Evolutionary conservation across 352 stramenopile species (phyloP).

Genomic region (Aphanomyces stellatus): DNA sequence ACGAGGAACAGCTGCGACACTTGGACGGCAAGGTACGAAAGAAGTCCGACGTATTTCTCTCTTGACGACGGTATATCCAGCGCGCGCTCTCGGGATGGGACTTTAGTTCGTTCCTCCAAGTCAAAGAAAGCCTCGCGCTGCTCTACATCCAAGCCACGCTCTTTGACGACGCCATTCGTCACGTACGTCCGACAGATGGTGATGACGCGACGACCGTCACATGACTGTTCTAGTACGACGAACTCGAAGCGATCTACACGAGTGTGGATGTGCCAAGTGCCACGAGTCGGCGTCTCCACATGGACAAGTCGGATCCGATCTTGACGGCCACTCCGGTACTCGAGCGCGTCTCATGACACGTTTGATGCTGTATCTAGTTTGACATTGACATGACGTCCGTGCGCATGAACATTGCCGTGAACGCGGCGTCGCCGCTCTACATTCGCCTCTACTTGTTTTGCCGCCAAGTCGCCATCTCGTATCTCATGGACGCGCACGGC

Average conservation of each 20-base stretch:
- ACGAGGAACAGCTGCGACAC: slow-evolving; percentile 57
- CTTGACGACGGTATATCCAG: no score
- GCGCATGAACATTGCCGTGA: slow-evolving; percentile 43
- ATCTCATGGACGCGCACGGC: slow-evolving; percentile 56
- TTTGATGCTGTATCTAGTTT: slow-evolving; percentile 45
- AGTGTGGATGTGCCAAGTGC: slow-evolving; percentile 30
- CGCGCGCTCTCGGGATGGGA: slow-evolving; percentile 47
- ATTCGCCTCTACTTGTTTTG: slow-evolving; percentile 72
- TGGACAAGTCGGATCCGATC: slow-evolving; percentile 28
- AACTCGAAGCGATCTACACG: slow-evolving; percentile 68
- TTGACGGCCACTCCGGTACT: slow-evolving; percentile 59
- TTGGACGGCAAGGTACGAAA: slow-evolving; percentile 62
- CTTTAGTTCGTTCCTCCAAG: slow-evolving; percentile 68
- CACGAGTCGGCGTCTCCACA: slow-evolving; percentile 23
- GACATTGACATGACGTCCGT: slow-evolving; percentile 41
- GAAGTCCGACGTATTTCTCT: no score
- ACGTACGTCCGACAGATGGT: slow-evolving; percentile 41
- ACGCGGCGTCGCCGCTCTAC: slow-evolving; percentile 38
- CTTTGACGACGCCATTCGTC: slow-evolving; percentile 68
- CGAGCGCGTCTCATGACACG: no score
- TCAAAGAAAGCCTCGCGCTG: slow-evolving; percentile 66
- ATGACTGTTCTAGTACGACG: slow-evolving; percentile 27
- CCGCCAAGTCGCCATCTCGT: slow-evolving; percentile 64
- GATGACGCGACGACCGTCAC: background rate
- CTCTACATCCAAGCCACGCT: slow-evolving; percentile 83